phyloP scores from a whole-genome alignment of 371 early-diverging fungal genomes.

The Lichtheimia hyalospora region DNA sequence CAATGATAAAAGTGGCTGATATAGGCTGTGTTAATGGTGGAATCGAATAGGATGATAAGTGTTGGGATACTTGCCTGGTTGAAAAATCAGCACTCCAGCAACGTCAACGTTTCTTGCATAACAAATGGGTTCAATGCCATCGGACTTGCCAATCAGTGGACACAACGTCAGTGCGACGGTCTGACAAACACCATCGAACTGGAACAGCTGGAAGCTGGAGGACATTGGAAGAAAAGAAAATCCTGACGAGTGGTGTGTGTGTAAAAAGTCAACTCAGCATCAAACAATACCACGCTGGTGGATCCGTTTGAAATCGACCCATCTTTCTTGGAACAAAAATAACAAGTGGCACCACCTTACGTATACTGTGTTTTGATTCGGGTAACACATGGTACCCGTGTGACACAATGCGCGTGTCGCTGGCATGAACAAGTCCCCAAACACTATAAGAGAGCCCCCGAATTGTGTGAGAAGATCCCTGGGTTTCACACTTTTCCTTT shows the following conservation, averaged over 20 bases:
- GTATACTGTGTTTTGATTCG: too few species aligned
- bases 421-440: too few species aligned
- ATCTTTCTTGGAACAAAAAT: neutral
- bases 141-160: conserved; percentile 75
- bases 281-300: neutral
- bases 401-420: too few species aligned
- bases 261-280: too few species aligned
- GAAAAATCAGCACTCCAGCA: conserved; percentile 78
- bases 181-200: conserved; percentile 85
- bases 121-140: conserved; percentile 84
- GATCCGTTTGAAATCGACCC: conserved; percentile 1
- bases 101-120: conserved; percentile 90
- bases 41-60: too few species aligned
- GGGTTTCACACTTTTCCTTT: too few species aligned
- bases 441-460: too few species aligned
- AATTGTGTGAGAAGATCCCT: too few species aligned
- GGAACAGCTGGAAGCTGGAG: conserved; percentile 42
- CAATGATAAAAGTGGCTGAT: conserved; percentile 72
- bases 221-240: conserved; percentile 5
- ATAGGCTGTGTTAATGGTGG: neutral
- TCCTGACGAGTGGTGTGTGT: too few species aligned
- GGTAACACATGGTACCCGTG: too few species aligned
- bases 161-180: conserved; percentile 83
- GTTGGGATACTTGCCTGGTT: conserved; percentile 64
- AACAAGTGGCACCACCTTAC: neutral